Base-by-base conservation (phyloP, 345 rosid genomes). In the Lumnitzera littorea region DNA sequence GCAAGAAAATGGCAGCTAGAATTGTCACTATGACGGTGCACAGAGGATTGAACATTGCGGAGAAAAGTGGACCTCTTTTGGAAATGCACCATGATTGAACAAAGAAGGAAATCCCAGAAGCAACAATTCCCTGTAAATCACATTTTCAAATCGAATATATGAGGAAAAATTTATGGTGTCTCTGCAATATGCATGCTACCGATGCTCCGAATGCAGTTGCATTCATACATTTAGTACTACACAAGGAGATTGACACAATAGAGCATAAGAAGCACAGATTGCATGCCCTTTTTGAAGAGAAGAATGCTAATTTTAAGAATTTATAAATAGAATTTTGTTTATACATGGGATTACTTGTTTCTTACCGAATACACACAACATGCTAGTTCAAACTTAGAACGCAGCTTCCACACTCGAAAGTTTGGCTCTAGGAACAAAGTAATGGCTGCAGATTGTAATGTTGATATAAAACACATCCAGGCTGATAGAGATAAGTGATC, bases 21-120 rank as follows among this genome's bases (percentile, higher is more conserved):
- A 79, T 15, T 51, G 88, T 67, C n/a, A 75, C 83, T 46, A 80
- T 74, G 43, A 85, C 84, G 14, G 88, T 84, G 68, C 79, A 60
- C 0, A 86, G 68, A 50, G 92, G 91, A 62, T 74, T 80, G 75
- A 86, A 89, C 75, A 86, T 62, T 2, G 90, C 83, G 61, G 80
- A 67, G 73, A 78, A 88, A 51, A 88, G 66, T 16, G 86, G 90
- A 49, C 92, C 91, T 62, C 80, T 70, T 55, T 50, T 54, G 1
- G 88, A 76, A 63, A 88, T 78, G 70, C 79, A 83, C 91, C 89
- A 88, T 15, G 96, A 85, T 71, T 88, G 89, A 60, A 82, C 64
- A 46, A 80, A 80, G 70, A 80, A 78, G 2, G 84, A 73, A 15
- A 75, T 55, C 0, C 86, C 87, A 55, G 76, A 60, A 51, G 63